phyloP scores from a whole-genome alignment of 2,329 filamentous ascomycete genomes.

The Berkeleyomyces rouxiae region DNA sequence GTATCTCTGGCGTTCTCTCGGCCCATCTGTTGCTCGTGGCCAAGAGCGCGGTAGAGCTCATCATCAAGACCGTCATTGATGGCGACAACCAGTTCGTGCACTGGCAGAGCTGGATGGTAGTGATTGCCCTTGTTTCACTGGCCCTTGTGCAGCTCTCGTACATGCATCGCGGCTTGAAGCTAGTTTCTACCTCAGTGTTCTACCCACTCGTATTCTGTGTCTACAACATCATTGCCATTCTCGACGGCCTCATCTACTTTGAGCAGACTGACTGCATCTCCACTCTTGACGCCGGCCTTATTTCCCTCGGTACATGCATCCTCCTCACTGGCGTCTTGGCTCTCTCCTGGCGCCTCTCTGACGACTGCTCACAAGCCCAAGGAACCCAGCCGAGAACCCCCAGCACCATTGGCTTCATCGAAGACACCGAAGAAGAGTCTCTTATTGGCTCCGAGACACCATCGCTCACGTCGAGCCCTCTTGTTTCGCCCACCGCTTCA shows the following conservation, averaged over 20 bases:
- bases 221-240: conserved; percentile 96
- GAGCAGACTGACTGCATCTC: conserved; percentile 69
- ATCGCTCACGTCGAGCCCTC: conserved; percentile 17
- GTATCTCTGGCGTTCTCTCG: conserved; percentile 81
- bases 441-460: conserved; percentile 22
- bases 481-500: conserved; percentile 21
- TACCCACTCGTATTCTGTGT: conserved; percentile 97
- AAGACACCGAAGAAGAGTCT: conserved; percentile 39
- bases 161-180: conserved; percentile 79
- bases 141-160: conserved; percentile 90
- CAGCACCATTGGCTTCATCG: conserved; percentile 67
- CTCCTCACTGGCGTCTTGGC: conserved; percentile 77
- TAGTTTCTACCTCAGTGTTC: conserved; percentile 87
- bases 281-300: conserved; percentile 58
- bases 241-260: conserved; percentile 96
- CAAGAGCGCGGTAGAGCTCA: conserved; percentile 88
- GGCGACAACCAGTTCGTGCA: conserved; percentile 83
- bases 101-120: conserved; percentile 88
- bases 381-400: conserved; percentile 40
- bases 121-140: conserved; percentile 62
- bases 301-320: conserved; percentile 72
- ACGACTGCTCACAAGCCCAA: conserved; percentile 29
- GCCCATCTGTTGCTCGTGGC: conserved; percentile 86
- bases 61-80: conserved; percentile 73
- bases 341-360: conserved; percentile 81